Evolutionary conservation across 2,329 filamentous ascomycete species (phyloP).

Genomic region (Arthrobotrys musiformis): DNA sequence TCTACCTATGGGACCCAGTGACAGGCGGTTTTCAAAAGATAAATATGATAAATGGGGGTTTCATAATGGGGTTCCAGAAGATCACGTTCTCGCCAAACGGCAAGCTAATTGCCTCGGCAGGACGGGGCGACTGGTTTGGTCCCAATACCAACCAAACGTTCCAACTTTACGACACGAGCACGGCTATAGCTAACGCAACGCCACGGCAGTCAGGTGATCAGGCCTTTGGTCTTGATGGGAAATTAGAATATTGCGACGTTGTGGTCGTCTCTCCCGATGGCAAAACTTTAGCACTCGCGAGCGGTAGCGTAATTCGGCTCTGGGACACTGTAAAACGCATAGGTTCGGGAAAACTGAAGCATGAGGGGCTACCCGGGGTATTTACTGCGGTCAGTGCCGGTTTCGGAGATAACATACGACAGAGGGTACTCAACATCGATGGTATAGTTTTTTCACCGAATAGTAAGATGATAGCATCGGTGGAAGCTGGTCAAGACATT

Average conservation of each 20-base stretch:
- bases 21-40: neutral
- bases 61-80: neutral
- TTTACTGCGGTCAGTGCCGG: neutral
- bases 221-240: too few relatives aligned
- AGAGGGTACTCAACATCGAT: too few relatives aligned
- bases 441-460: conserved; percentile 66
- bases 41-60: neutral
- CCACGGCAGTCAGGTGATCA: too few relatives aligned
- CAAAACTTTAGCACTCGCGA: conserved; percentile 75
- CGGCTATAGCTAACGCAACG: neutral
- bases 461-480: neutral
- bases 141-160: too few relatives aligned
- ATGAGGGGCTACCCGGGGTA: neutral
- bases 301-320: neutral
- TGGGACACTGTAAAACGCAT: conserved; percentile 3
- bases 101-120: conserved; percentile 77
- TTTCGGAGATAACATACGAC: neutral
- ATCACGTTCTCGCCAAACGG: conserved; percentile 74
- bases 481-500: neutral
- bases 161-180: neutral
- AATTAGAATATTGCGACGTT: too few relatives aligned
- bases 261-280: neutral
- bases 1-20: too few relatives aligned
- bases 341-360: neutral
- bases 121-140: neutral